Base-by-base conservation (phyloP, 805 yeast species). In the Lipomyces sp. region DNA sequence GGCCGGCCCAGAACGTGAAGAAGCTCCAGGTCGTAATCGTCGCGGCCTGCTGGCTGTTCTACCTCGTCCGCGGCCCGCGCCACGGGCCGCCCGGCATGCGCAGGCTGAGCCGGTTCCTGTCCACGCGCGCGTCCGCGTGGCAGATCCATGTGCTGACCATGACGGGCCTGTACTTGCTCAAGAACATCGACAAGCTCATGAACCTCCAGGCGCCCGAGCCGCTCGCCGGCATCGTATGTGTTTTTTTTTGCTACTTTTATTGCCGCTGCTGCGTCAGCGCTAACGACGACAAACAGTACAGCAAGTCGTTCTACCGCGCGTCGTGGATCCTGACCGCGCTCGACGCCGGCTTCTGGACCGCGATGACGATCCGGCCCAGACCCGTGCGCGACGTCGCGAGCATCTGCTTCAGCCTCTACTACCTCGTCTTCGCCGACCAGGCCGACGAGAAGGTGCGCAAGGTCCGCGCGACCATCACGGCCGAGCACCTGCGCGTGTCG, bases 321-420 rank as follows among this genome's bases (percentile, higher is more conserved):
- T 43, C 61, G 10, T 61, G 67, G 64, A 51, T 63, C 18, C 43
- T 64, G 34, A 64, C 64, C 7, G 67, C 67, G 2, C 51, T 62
- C 19, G 68, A 64, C 40, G 67, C 67, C 3, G 67, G 67, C 16
- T 64, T 63, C 41, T 63, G 66, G 66, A 63, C 67, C 4, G 68
- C 67, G n/a, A 58, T 63, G 61, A 53, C 62, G 21, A 51, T 63
- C 21, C 49, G 51, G 14, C 54, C 58, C 29, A 56, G 51, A 43
- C 43, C 46, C 6, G 11, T 59, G 1, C 57, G 65, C 8, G 65
- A 63, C 23, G 16, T 64, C 7, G 56, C 60, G 5, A 55, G 65
- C 13, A 38, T 63, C 8, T 34, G 59, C 19, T 61, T 63, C 49
- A 45, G 64, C 34, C 13, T 48, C 10, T 63, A 63, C 50, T 63